Base-by-base conservation (phyloP, 768 basidiomycete genomes). In the Trametes cingulata region DNA sequence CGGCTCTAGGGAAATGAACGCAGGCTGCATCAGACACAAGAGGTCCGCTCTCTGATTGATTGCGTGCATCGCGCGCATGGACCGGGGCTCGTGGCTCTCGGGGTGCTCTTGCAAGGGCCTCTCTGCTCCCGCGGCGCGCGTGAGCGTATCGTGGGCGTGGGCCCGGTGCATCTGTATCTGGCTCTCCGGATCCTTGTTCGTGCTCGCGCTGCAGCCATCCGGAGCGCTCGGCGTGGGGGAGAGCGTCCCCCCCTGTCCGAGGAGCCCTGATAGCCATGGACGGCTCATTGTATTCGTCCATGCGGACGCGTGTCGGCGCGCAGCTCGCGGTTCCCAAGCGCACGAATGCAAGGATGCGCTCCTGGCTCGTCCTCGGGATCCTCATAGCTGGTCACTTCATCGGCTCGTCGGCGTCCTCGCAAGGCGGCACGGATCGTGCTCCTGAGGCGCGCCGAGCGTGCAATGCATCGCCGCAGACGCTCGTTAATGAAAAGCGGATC, bases 301-400 rank as follows among this genome's bases (percentile, higher is more conserved):
- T 20, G 42, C 42, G 42, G 19, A 20, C 4, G 22, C 20, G 42
- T 22, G 19, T 19, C 42, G 42, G 42, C 22, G 20, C 20, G 19
- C 22, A 19, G 19, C 42, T 43, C 12, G 17, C n/a, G 42, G 22
- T 43, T 33, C 29, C 10, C 29, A 33, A 33, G 29, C 6, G 29
- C 10, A 10, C 29, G 10, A 33, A 33, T 33, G 29, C 29, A 33
- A 4, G 10, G 29, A 33, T 33, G 29, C 29, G 29, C 29, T 60
- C 49, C 57, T 65, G 22, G 63, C 60, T 25, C 29, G 56, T 65
- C 29, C 41, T 65, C 22, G 61, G 64, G n/a, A 65, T 65, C 61
- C 43, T 65, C 35, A 13, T 35, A 51, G 49, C 49, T 51, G 19
- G 35, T 49, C 47, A 17, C 47, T 12, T 20, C 5, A 6, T 3